Evolutionary conservation across 2,329 filamentous ascomycete species (phyloP).

Genomic region (Ilyonectria destructans): DNA sequence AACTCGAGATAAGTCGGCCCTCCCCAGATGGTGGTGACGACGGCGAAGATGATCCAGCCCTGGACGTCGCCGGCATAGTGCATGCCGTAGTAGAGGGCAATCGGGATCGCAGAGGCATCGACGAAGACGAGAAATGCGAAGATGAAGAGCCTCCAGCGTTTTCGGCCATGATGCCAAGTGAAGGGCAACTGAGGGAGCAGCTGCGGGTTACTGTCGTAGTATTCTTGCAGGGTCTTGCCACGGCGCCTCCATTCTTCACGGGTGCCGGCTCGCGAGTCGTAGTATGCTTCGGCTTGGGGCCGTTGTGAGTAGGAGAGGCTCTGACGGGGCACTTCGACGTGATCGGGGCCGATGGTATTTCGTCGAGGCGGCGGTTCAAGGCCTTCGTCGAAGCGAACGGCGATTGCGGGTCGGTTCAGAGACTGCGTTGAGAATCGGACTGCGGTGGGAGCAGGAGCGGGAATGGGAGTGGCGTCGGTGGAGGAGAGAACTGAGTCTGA

Average conservation of each 20-base stretch:
- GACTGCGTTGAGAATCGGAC: slow-evolving; percentile 36
- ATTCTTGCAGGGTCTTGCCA: slow-evolving; percentile 56
- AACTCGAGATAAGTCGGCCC: slow-evolving; percentile 71
- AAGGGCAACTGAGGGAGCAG: slow-evolving; percentile 60
- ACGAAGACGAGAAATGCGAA: slow-evolving; percentile 66
- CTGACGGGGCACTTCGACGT: slow-evolving; percentile 46
- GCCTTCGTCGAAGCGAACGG: slow-evolving; percentile 42
- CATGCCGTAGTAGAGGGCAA: slow-evolving; percentile 68
- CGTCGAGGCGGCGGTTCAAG: slow-evolving; percentile 29
- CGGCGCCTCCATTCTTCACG: slow-evolving; percentile 55
- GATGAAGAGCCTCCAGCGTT: slow-evolving; percentile 62
- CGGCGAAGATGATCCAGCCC: slow-evolving; percentile 65
- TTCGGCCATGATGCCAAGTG: slow-evolving; percentile 59
- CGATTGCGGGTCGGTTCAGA: slow-evolving; percentile 27
- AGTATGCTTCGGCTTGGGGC: slow-evolving; percentile 56
- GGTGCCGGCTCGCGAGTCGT: slow-evolving; percentile 59
- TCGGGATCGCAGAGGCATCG: slow-evolving; percentile 62
- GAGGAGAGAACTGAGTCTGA: slow-evolving; percentile 43
- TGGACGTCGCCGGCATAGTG: slow-evolving; percentile 59
- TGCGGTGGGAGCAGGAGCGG: not conserved
- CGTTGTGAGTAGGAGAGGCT: slow-evolving; percentile 57
- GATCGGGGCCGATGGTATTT: slow-evolving; percentile 34
- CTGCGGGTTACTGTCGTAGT: slow-evolving; percentile 58
- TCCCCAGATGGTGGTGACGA: slow-evolving; percentile 71
- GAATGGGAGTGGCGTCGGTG: slow-evolving; percentile 30